These are phyloP conservation scores for Globisporangium cylindrosporum DNA, from an alignment of 352 stramenopile species.

Conservation along the genomic window DNA sequence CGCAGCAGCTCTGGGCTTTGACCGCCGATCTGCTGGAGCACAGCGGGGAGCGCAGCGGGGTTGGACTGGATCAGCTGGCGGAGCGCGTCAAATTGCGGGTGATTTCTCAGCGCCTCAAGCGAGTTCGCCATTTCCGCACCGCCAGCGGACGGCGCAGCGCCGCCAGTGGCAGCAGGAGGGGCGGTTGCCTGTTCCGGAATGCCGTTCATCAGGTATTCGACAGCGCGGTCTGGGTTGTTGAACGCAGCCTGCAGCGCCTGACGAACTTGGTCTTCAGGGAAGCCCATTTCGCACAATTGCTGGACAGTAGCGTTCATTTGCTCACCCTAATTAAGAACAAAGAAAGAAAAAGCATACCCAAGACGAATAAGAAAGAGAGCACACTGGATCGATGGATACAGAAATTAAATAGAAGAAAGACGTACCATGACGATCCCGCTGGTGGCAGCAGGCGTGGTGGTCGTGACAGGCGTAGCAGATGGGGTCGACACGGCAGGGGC, in stretches of 20 bases:
- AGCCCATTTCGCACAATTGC: constrained; percentile 86
- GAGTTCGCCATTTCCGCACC: constrained; percentile 33
- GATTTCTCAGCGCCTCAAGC: constrained; percentile 77
- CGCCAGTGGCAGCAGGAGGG: constrained; percentile 19
- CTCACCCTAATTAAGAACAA: constrained; percentile 25
- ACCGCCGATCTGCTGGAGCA: constrained; percentile 84
- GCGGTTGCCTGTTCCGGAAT: constrained; percentile 60
- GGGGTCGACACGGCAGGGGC: constrained; percentile 63
- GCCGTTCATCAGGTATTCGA: constrained; percentile 89
- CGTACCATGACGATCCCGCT: constrained; percentile 26
- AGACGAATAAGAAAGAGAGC: neutral
- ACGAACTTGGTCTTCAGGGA: constrained; percentile 83
- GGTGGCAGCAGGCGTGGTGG: constrained; percentile 25
- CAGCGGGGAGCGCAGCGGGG: constrained; percentile 64
- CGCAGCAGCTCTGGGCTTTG: constrained; percentile 83
- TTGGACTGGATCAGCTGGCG: constrained; percentile 84
- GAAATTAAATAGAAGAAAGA: neutral
- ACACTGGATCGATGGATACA: neutral
- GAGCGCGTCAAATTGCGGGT: constrained; percentile 82
- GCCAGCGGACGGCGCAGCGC: constrained; percentile 19
- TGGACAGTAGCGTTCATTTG: constrained; percentile 57
- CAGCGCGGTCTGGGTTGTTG: constrained; percentile 83
- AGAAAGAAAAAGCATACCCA: neutral
- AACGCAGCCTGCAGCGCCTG: constrained; percentile 77
- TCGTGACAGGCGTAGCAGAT: constrained; percentile 43